Percentiles rank a stretch among this genome's conserved stretches.
Conservation (phyloP, 305 asterid genomes). For the Fraxinus baroniana region DNA sequence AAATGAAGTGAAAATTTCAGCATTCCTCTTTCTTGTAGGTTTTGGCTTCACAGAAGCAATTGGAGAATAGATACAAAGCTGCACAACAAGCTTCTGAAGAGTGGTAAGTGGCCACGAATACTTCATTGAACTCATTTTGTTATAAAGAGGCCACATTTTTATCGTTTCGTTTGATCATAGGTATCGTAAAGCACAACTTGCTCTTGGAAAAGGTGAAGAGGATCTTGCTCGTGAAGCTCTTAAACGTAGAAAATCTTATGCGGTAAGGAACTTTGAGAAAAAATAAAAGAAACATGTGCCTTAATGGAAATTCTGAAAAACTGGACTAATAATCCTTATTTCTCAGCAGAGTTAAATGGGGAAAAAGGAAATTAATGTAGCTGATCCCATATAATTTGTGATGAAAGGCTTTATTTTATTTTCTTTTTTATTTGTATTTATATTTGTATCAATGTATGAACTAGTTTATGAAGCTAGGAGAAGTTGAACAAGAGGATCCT, state of each 20-base stretch:
- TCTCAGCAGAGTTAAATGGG: background rate
- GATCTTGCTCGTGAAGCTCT: constrained; percentile 99
- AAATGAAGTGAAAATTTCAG: constrained; percentile 3
- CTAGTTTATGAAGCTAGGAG: background rate
- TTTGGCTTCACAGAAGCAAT: constrained; percentile 90
- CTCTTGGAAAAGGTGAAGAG: constrained; percentile 90
- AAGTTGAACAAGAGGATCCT: background rate
- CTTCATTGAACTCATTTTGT: constrained; percentile 17
- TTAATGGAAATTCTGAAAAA: background rate
- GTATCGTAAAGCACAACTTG: constrained; percentile 94
- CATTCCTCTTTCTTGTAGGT: constrained; percentile 49
- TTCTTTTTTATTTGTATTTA: background rate
- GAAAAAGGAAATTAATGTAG: background rate
- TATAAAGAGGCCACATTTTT: constrained; percentile 22
- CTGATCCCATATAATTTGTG: background rate
- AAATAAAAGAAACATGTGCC: background rate
- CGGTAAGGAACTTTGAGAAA: constrained; percentile 46
- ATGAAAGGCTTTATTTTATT: background rate
- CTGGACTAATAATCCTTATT: background rate
- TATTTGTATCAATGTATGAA: background rate
- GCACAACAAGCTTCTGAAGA: constrained; percentile 91
- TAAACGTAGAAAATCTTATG: constrained; percentile 84
- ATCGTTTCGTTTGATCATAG: constrained; percentile 42
- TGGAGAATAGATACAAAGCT: constrained; percentile 82
- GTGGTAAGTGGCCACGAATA: constrained; percentile 50